Percentiles rank a stretch among this genome's conserved stretches.
Evolutionary conservation across 805 yeast species (phyloP).

Genomic region (Clavispora vitiphila): DNA sequence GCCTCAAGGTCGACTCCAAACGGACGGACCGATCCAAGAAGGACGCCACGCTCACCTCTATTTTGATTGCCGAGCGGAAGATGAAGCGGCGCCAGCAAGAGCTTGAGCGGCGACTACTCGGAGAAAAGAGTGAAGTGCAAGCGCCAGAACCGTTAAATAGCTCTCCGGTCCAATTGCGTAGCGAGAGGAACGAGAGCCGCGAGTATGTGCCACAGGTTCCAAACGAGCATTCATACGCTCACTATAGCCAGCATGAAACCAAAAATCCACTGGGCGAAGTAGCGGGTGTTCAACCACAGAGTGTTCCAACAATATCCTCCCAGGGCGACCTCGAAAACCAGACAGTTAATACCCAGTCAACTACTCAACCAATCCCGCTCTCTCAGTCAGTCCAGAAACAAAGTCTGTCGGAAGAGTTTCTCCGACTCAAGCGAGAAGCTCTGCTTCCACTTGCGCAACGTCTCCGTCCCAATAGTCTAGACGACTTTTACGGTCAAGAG

Average conservation of each 20-base stretch:
- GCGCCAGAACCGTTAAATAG: background rate
- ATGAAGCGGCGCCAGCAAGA: conserved; percentile 16
- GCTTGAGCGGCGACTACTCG: conserved; percentile 7
- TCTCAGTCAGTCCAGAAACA: background rate
- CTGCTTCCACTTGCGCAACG: conserved; percentile 37
- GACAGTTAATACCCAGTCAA: background rate
- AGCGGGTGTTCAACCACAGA: no score
- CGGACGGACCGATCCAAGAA: conserved; percentile 12
- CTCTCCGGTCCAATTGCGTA: background rate
- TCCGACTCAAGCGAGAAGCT: conserved; percentile 16
- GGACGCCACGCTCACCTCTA: conserved; percentile 29
- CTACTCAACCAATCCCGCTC: background rate
- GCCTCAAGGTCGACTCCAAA: conserved; percentile 26
- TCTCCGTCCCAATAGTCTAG: conserved; percentile 32
- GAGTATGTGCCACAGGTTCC: background rate
- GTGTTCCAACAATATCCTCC: no score
- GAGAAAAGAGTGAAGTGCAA: background rate
- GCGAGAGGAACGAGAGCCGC: background rate
- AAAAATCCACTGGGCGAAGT: no score
- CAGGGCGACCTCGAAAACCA: no score
- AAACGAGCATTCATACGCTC: background rate
- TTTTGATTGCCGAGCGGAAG: conserved; percentile 31
- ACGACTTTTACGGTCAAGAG: conserved; percentile 40
- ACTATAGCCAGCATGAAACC: background rate
- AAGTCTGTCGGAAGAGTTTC: conserved; percentile 2